Evolutionary conservation across 345 rosid genomes (phyloP).

Genomic region (Syzygium aqueum): DNA sequence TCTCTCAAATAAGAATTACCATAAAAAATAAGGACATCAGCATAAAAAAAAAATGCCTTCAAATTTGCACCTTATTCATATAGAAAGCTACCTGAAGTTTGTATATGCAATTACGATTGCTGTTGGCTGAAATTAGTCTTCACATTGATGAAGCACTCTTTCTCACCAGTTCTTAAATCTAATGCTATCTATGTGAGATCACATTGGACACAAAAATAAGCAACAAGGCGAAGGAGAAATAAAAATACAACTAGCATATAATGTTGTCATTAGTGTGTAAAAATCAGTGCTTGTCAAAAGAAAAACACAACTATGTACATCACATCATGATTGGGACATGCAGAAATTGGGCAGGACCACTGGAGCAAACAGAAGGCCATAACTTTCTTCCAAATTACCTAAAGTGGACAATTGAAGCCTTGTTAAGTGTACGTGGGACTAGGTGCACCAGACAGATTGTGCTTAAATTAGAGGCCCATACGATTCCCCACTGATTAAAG

Average conservation of each 20-base stretch:
- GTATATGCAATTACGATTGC: background rate
- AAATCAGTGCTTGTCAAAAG: background rate
- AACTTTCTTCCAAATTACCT: background rate
- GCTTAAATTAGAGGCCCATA: background rate
- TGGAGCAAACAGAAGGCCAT: background rate
- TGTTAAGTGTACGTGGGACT: background rate
- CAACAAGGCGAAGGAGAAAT: background rate
- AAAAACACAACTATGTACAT: background rate
- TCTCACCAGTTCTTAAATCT: background rate
- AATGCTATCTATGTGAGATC: background rate
- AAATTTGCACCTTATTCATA: background rate
- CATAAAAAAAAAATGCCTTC: background rate
- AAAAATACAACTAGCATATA: background rate
- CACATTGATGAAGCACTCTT: background rate
- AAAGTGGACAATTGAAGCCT: background rate
- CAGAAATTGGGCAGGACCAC: background rate
- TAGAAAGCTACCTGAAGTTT: background rate
- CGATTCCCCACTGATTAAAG: background rate
- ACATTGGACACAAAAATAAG: background rate
- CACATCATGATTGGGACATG: background rate
- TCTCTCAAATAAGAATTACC: background rate
- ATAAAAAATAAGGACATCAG: background rate
- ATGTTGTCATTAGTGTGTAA: background rate
- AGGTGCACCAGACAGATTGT: background rate
- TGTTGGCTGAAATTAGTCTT: background rate